Base-by-base conservation (phyloP, 345 rosid genomes). In the Salix udensis region DNA sequence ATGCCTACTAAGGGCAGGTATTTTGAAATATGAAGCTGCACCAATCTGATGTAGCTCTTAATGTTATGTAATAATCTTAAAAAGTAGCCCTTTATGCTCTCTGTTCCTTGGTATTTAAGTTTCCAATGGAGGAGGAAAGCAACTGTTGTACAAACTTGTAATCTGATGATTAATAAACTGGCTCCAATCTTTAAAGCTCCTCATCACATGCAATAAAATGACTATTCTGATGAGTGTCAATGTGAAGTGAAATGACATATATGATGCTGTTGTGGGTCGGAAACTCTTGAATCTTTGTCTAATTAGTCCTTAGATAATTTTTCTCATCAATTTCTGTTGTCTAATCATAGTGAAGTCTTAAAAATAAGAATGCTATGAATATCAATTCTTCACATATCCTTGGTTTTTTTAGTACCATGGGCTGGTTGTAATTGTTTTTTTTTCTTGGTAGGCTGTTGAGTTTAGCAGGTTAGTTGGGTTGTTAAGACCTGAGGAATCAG, bases 401-500 rank as follows among this genome's bases (percentile, higher is more conserved):
- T 66, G 69, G 8, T 36, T 66, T 66, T 31, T 36, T 66, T 66
- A 3, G 37, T 30, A 61, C 26, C 26, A 70, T 42, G 30, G 79
- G 61, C 44, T 75, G 69, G 68, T 68, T 78, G 70, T 53, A 31
- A 79, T 68, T 30, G 52, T 74, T 73, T 68, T 78, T 37, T 72
- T 81, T 76, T 87, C 65, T 78, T 77, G 77, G 68, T 79, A 96
- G 99, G 98, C 94, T 73, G 97, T 96, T 75, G 99, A 96, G 83
- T 93, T 94, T 86, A 82, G 90, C 79, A 87, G 97, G 85, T 85
- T 92, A 80, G 89, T 92, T 74, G 93, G 94, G 67, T 88, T 89
- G 23, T 77, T 96, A 82, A 94, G 94, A 82, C 91, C 88, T 12
- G 97, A 91, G 67, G 90, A 91, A 80, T 79, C 99, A 24, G 99